phyloP scores from a whole-genome alignment of 140 eudicot genomes.

The Erigeron philadelphicus region DNA sequence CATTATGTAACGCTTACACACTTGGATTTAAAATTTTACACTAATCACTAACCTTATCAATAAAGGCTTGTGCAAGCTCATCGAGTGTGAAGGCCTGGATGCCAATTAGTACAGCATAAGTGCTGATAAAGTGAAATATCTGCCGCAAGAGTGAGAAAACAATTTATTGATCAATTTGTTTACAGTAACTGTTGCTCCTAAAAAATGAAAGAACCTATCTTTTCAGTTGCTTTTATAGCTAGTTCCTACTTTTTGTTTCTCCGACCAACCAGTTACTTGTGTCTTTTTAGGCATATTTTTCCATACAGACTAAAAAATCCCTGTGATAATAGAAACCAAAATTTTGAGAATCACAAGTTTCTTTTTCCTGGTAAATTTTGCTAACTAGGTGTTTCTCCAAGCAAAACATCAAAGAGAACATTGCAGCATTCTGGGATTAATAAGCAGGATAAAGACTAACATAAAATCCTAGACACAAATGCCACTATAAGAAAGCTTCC shows the following conservation, averaged over 20 bases:
- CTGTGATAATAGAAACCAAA: slow-evolving; percentile 4
- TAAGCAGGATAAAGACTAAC: not conserved
- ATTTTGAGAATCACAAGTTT: slow-evolving; percentile 10
- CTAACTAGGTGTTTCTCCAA: not conserved
- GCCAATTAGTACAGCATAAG: slow-evolving; percentile 63
- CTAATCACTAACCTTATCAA: slow-evolving; percentile 60
- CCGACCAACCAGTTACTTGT: not conserved
- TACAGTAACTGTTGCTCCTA: slow-evolving; percentile 9
- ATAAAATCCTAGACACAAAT: not conserved
- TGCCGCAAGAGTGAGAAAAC: slow-evolving; percentile 31
- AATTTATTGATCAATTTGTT: slow-evolving; percentile 12
- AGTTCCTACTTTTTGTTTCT: not conserved
- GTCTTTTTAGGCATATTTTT: not conserved
- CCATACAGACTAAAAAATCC: slow-evolving; percentile 2
- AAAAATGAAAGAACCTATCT: not conserved
- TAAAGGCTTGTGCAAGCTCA: slow-evolving; percentile 75
- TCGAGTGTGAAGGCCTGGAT: slow-evolving; percentile 66
- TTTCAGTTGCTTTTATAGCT: slow-evolving; percentile 3
- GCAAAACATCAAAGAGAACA: not conserved
- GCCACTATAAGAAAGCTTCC: not conserved
- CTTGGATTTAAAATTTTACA: slow-evolving; percentile 19
- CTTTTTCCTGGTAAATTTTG: slow-evolving; percentile 3
- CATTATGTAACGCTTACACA: not conserved
- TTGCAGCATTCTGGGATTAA: not conserved
- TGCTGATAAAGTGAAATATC: slow-evolving; percentile 80